Percentiles rank a stretch among this genome's conserved stretches.
Conservation (phyloP, 2,329 filamentous ascomycete species). For the Colletotrichum theobromicola region DNA sequence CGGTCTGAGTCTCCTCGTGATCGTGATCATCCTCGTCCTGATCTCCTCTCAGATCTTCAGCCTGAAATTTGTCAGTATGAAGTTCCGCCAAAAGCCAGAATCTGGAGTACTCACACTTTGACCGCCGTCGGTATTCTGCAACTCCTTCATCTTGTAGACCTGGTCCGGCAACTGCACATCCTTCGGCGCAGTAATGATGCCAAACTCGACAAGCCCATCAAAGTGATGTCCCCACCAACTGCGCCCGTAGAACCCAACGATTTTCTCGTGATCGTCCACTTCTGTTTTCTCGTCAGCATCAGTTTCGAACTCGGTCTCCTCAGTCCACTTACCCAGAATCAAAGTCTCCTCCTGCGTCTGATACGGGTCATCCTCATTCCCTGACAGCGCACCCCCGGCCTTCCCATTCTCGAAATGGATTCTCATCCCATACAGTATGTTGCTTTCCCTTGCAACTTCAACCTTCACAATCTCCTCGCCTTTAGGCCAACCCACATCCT, state of each 20-base stretch:
- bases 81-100: too few relatives aligned
- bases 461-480: conserved; percentile 32
- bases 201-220: conserved; percentile 43
- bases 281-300: conserved; percentile 27
- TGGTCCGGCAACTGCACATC: conserved; percentile 41
- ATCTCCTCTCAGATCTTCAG: not conserved
- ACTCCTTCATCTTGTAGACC: conserved; percentile 45
- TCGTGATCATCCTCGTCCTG: not conserved
- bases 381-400: conserved; percentile 23
- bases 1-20: not conserved
- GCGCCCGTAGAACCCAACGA: conserved; percentile 51
- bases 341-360: conserved; percentile 13
- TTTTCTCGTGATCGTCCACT: conserved; percentile 37
- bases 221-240: conserved; percentile 28
- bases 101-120: not conserved
- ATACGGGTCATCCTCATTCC: not conserved
- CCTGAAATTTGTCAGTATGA: not conserved
- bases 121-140: conserved; percentile 38
- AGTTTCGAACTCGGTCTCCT: not conserved
- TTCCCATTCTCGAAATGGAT: conserved; percentile 27
- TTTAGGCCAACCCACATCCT: conserved; percentile 27
- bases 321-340: conserved; percentile 18
- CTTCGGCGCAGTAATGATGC: conserved; percentile 50
- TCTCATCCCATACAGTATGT: conserved; percentile 25
- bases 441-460: conserved; percentile 28